phyloP scores from a whole-genome alignment of 345 rosid genomes.

The Mercurialis annua region DNA sequence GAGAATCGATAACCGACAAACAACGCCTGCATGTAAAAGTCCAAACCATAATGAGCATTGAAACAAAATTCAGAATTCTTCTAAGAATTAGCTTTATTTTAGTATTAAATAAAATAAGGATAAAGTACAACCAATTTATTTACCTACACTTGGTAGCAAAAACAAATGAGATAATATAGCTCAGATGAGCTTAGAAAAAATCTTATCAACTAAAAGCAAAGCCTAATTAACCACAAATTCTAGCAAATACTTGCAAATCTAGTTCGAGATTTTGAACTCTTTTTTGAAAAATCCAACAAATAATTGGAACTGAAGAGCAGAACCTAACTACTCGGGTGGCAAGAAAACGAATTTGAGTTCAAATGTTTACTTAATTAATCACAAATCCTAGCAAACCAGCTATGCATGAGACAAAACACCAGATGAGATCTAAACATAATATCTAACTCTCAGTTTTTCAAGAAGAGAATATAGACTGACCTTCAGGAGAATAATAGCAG shows the following conservation, averaged over 20 bases:
- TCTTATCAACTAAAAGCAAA: not conserved
- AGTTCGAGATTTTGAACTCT: too few species aligned
- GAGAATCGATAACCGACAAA: too few species aligned
- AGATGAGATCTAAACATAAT: constrained; percentile 3
- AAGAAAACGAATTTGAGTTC: too few species aligned
- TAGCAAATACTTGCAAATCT: too few species aligned
- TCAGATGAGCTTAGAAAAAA: not conserved
- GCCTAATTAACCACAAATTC: not conserved
- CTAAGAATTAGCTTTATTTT: constrained; percentile 12
- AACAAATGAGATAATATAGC: not conserved
- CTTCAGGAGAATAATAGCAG: not conserved
- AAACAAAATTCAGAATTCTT: not conserved
- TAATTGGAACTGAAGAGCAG: too few species aligned
- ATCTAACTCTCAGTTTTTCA: not conserved
- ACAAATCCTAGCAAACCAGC: not conserved
- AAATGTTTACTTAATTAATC: too few species aligned
- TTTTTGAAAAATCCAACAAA: too few species aligned
- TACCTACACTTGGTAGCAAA: constrained; percentile 9
- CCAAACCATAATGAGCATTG: too few species aligned
- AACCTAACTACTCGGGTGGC: too few species aligned
- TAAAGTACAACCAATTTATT: constrained; percentile 24
- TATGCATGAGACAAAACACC: not conserved
- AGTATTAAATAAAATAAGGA: constrained; percentile 17
- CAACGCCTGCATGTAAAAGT: too few species aligned
- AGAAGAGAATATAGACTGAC: not conserved